Base-by-base conservation (phyloP, 2,329 filamentous ascomycete species). In the Xylariomycetidae sp. region DNA sequence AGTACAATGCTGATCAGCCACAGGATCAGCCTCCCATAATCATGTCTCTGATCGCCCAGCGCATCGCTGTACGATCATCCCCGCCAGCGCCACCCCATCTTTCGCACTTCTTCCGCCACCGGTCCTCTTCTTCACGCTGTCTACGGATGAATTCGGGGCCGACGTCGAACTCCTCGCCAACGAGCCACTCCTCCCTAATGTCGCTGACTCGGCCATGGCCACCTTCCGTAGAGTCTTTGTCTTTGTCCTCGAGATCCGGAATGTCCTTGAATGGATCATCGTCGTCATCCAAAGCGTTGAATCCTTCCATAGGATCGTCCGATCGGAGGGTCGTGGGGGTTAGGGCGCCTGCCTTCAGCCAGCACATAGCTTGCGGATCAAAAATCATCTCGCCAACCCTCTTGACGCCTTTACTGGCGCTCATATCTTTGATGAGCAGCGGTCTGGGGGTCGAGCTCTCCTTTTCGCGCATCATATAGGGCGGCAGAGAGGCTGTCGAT, bases 341-440 rank as follows among this genome's bases (percentile, higher is more conserved):
- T 18, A 70, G 57, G 13, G 67, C 59, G 29, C 72, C 68, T 41
- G 92, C 69, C 60, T 95, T 96, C 36, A 97, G 73, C 92, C 92
- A 98, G 58, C 88, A 94, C 90, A 98, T 97, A 49, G 87, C 87
- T 42, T 88, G 82, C 4, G 92, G 92, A 55, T 98, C 92, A 57
- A 97, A 98, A 8, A 97, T 85, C 92, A 98, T 98, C 48, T 88
- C 88, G n/a, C 88, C 86, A 37, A 96, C 88, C 22, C 96, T 85
- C 61, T 96, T 89, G 11, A 95, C 84, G 41, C 88, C 89, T 53
- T 90, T 86, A 41, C 82, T 81, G 4, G 81, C 74, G 34, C 84
- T 85, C 45, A 96, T 86, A 46, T 95, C 92, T 30, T 88, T 88
- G 51, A 98, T 98, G 13, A 98, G 73, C 5, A 90, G 88, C 8